Evolutionary conservation across 2,329 filamentous ascomycete genomes (phyloP).

Genomic region (Tolypocladium pustulatum): DNA sequence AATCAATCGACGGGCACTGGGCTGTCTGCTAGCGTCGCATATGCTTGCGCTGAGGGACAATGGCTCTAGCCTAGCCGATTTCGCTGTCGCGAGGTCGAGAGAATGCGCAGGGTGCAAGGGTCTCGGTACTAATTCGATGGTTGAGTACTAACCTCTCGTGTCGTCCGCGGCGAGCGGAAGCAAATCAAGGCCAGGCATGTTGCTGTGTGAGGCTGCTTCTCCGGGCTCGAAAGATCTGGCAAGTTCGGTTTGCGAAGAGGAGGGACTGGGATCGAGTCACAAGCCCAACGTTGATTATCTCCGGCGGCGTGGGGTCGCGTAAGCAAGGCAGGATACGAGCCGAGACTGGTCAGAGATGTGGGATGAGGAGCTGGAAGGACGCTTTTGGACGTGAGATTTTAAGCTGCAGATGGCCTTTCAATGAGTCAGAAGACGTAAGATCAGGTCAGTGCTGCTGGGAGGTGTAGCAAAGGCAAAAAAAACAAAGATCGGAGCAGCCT

Average conservation of each 20-base stretch:
- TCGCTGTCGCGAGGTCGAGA: neutral
- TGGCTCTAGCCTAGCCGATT: neutral
- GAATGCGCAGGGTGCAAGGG: neutral
- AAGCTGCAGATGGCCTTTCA: neutral
- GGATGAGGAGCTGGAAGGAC: neutral
- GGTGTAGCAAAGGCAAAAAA: neutral
- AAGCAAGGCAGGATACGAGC: neutral
- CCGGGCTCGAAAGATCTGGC: neutral
- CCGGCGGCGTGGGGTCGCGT: neutral
- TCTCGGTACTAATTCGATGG: neutral
- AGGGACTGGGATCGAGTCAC: neutral
- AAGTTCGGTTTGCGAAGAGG: neutral
- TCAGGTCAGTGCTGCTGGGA: neutral
- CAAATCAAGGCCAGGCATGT: conserved; percentile 31
- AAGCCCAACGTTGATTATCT: neutral
- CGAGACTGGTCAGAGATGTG: neutral
- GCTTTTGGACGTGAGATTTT: neutral
- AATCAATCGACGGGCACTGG: neutral
- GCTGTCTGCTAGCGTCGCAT: neutral
- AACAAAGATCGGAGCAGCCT: conserved; percentile 14
- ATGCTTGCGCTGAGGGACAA: neutral
- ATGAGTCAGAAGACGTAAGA: neutral
- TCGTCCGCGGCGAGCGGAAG: conserved; percentile 34
- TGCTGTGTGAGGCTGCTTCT: conserved; percentile 4
- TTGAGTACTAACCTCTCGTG: conserved; percentile 25